Evolutionary conservation across 2,329 filamentous ascomycete genomes (phyloP), one percentile per base, ranked within the genome.

Genomic region (Neophaeococcomyces mojaviensis): DNA sequence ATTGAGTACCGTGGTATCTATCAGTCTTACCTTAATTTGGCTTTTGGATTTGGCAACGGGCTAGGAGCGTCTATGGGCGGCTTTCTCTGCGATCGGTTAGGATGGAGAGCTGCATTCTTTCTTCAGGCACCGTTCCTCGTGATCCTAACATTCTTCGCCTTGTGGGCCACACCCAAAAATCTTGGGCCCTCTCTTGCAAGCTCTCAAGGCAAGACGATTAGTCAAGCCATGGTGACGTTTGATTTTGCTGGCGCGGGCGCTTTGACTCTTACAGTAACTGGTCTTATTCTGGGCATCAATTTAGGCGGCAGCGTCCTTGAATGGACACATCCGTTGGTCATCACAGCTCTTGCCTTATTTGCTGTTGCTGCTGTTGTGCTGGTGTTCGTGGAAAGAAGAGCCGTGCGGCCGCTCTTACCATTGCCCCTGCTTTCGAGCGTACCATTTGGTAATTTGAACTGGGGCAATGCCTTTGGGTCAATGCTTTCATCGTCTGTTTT

Each of bases 91-190:
- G 83, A 88, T 57, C 70, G 68, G 28, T 63, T 88, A 1, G 84
- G 84, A 24, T 88, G 84, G 84, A 70, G 84, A 34, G 84, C 81
- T 79, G 81, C 82, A 46, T 87, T 82, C 58, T 77, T 77, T 44
- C 63, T 82, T 6, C 79, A 83, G 61, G 66, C 82, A 3, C 72
- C 76, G 2, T 65, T 69, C 0, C 57, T 81, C 24, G 20, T 73
- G 0, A 39, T 7, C 1, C 73, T 70, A 49, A 61, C 77, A 36
- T 52, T 60, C 7, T 58, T 77, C n/a, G 67, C 73, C 1, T 48
- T 46, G 18, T 50, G 47, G 22, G 46, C 73, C 6, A 68, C 69
- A 5, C 79, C 79, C 1, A 55, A 57, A 6, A 68, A 76, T 20
- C 62, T 81, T 9, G 56, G 56, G 1, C 56, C 56, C n/a, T 77